A percentile compares a stretch with the other conserved stretches of the same genome.
phyloP scores from a whole-genome alignment of 768 basidiomycete genomes.

The Pholiota conissans region DNA sequence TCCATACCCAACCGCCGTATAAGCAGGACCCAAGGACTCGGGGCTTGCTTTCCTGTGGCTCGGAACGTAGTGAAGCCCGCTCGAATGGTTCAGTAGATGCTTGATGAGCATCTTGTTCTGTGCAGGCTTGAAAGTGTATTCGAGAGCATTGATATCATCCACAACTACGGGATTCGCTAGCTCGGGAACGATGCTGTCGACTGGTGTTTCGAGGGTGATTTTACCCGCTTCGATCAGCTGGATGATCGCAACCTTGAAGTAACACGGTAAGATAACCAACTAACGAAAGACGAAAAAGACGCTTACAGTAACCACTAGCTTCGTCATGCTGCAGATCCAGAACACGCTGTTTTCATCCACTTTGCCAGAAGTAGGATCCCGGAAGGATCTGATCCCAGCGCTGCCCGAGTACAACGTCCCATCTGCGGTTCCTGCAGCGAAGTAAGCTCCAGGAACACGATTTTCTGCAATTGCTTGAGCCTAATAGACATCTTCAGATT shows the following conservation, averaged over 20 bases:
- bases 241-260: conserved; percentile 26
- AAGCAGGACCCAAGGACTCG: conserved; percentile 13
- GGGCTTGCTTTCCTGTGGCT: background rate
- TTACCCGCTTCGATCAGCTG: conserved; percentile 34
- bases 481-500: no score
- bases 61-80: conserved; percentile 27
- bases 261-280: background rate
- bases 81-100: conserved; percentile 33
- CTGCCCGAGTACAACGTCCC: conserved; percentile 23
- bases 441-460: conserved; percentile 26
- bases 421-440: conserved; percentile 22
- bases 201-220: conserved; percentile 29
- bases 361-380: conserved; percentile 24
- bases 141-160: conserved; percentile 12
- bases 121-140: conserved; percentile 20
- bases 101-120: conserved; percentile 20
- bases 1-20: conserved; percentile 15
- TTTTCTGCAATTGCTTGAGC: conserved; percentile 15
- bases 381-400: conserved; percentile 23
- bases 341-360: conserved; percentile 26
- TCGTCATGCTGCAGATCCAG: conserved; percentile 36
- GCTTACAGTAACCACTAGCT: conserved; percentile 27
- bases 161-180: conserved; percentile 26
- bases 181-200: conserved; percentile 27
- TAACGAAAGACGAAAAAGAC: background rate